These are phyloP conservation scores for Phialophora verrucosa DNA, from an alignment of 2,329 filamentous ascomycete species.

Conservation along the genomic window DNA sequence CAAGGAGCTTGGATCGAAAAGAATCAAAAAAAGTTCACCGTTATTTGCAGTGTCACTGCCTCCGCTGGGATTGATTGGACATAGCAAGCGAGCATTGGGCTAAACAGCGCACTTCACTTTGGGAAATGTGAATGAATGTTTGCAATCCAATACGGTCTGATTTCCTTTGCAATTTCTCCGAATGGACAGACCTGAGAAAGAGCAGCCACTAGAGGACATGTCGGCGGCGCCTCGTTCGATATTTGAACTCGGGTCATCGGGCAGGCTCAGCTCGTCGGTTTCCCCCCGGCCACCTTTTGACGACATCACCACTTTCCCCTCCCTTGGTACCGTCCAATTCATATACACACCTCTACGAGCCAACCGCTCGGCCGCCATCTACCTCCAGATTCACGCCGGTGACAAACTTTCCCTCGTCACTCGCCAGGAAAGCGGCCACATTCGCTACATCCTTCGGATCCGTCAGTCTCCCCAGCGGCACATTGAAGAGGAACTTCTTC, in stretches of 20 bases:
- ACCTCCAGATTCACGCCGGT: conserved; percentile 46
- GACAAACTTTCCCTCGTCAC: conserved; percentile 71
- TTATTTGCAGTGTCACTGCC: not conserved
- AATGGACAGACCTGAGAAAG: not conserved
- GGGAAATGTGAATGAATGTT: not conserved
- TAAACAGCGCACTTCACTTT: not conserved
- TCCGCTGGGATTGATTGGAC: not conserved
- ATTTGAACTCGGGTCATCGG: not conserved
- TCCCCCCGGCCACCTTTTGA: not conserved
- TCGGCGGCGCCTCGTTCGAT: not conserved
- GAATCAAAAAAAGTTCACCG: not conserved
- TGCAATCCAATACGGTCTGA: not conserved
- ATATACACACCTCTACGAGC: conserved; percentile 16
- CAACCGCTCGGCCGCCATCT: conserved; percentile 37
- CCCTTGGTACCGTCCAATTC: not conserved
- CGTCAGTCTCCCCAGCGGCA: conserved; percentile 52
- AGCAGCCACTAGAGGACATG: not conserved
- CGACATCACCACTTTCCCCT: not conserved
- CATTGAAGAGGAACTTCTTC: conserved; percentile 51
- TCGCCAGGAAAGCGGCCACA: conserved; percentile 68
- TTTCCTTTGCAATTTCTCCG: not conserved
- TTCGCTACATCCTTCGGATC: conserved; percentile 69
- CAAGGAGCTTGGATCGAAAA: not conserved
- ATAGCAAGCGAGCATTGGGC: not conserved
- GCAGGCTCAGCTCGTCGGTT: no score